Evolutionary conservation across 305 asterid genomes (phyloP).

Genomic region (Nicotiana rustica): DNA sequence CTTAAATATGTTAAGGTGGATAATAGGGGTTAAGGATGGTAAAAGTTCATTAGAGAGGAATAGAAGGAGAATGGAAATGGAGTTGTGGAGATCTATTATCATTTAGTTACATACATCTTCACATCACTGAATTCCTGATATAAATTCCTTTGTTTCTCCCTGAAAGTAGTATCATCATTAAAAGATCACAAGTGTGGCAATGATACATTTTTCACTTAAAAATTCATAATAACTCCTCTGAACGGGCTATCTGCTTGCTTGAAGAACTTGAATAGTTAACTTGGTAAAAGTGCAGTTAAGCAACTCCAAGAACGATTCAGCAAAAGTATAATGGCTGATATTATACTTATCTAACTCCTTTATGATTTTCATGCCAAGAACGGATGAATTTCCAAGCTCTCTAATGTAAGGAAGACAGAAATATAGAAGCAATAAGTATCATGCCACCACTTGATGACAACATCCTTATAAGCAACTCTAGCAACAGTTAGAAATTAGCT

Average conservation of each 20-base stretch:
- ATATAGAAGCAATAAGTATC: neutral
- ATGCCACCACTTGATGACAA: neutral
- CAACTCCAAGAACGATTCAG: neutral
- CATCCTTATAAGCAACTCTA: neutral
- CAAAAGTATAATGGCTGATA: neutral
- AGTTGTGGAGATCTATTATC: neutral
- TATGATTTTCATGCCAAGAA: neutral
- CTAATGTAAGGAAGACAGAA: neutral
- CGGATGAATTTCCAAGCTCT: neutral
- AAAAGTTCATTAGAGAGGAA: neutral
- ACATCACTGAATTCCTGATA: conserved; percentile 14
- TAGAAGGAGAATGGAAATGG: neutral
- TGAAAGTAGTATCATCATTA: neutral
- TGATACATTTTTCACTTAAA: neutral
- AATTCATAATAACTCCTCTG: neutral
- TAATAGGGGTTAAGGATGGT: neutral
- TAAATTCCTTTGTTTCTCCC: neutral
- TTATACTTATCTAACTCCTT: neutral
- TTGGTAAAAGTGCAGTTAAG: conserved; percentile 2
- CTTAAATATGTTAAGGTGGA: neutral
- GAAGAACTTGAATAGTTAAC: conserved; percentile 8
- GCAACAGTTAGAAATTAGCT: neutral
- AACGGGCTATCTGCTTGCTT: neutral
- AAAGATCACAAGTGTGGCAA: neutral
- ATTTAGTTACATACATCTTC: neutral